A percentile compares a stretch with the other conserved stretches of the same genome.
Evolutionary conservation across 768 basidiomycete genomes (phyloP).

Genomic region (Amanita inopinata): DNA sequence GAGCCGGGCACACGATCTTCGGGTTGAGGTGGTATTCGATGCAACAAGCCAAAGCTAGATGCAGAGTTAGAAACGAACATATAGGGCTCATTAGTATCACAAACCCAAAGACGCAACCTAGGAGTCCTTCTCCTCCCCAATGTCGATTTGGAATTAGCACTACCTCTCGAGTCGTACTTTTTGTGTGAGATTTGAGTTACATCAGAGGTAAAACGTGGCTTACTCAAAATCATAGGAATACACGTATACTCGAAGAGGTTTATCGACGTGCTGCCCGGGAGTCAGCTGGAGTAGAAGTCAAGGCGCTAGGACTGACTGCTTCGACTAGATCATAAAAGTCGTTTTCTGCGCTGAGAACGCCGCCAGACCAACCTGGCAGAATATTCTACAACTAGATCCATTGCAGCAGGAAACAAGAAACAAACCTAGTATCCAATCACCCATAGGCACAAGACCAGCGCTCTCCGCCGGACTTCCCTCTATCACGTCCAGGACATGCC

Average conservation of each 20-base stretch:
- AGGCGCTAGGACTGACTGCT: slow-evolving; percentile 43
- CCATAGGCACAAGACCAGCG: slow-evolving; percentile 91
- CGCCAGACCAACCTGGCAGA: slow-evolving; percentile 90
- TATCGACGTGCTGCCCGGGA: slow-evolving; percentile 72
- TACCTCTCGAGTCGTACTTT: slow-evolving; percentile 83
- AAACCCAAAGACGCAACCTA: slow-evolving; percentile 94
- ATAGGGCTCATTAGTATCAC: slow-evolving; percentile 18
- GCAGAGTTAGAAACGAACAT: slow-evolving; percentile 7
- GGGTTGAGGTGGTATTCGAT: slow-evolving; percentile 81
- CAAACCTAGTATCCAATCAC: slow-evolving; percentile 40
- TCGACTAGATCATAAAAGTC: slow-evolving; percentile 97
- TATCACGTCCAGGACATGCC: slow-evolving; percentile 96
- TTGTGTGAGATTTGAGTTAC: slow-evolving; percentile 8
- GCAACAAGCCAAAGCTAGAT: slow-evolving; percentile 76
- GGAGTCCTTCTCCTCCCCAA: slow-evolving; percentile 93
- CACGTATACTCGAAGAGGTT: slow-evolving; percentile 88
- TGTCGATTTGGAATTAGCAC: slow-evolving; percentile 92
- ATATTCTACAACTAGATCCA: too few species aligned
- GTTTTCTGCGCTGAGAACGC: slow-evolving; percentile 80
- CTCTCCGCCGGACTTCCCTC: slow-evolving; percentile 96
- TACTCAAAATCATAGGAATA: slow-evolving; percentile 97
- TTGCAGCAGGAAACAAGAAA: too few species aligned
- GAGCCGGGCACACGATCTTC: slow-evolving; percentile 46
- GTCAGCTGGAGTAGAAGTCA: neutral
- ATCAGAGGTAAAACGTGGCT: slow-evolving; percentile 21